Base-by-base conservation (phyloP, 805 yeast species). In the Allodekkera sacchari region DNA sequence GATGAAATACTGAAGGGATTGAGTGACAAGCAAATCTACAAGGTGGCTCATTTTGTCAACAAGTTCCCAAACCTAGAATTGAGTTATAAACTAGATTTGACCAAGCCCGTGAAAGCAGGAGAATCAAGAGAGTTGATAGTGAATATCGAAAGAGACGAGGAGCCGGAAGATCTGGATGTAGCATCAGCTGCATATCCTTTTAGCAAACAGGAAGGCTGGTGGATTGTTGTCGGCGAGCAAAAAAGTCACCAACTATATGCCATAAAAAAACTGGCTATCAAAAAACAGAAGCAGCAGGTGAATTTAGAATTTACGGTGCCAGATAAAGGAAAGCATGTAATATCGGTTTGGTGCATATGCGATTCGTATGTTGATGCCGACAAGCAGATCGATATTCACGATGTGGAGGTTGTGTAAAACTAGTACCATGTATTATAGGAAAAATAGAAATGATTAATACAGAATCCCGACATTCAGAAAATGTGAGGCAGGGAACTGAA, bases 291-390 rank as follows among this genome's bases (percentile, higher is more conserved):
- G 1, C 83, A 78, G 48, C 47, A 53, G 4, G 63, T 78, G 11
- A 60, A 58, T 6, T 40, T 89, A 27, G 69, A 66, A 18, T 71
- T 83, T 37, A 59, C 73, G 0, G 46, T 84, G 7, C 76, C 83
- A 0, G 64, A 57, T 4, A 52, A 70, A 4, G 96, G 95, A 0
- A 50, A 61, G 5, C 82, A 78, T 34, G 50, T 65, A 12, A 55
- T 88, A 17, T 71, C 77, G 0, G 59, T 85, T 1, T 88, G 94
- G 94, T 77, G 89, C 48, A 71, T 88, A 51, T 82, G 96, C 57
- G 96, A 88, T 47, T 78, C 94, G 0, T 89, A 88, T 46, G 48
- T 84, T n/a, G 97, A 88, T 50, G 94, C 87, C 3, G 98, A 89
- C 51, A 83, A 83, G 52, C 95, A 89, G 57, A 68, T 77, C 30